A percentile compares a stretch with the other conserved stretches of the same genome.
Evolutionary conservation across 139 green algal genomes (phyloP).

Genomic region (Tetraselmis striata): DNA sequence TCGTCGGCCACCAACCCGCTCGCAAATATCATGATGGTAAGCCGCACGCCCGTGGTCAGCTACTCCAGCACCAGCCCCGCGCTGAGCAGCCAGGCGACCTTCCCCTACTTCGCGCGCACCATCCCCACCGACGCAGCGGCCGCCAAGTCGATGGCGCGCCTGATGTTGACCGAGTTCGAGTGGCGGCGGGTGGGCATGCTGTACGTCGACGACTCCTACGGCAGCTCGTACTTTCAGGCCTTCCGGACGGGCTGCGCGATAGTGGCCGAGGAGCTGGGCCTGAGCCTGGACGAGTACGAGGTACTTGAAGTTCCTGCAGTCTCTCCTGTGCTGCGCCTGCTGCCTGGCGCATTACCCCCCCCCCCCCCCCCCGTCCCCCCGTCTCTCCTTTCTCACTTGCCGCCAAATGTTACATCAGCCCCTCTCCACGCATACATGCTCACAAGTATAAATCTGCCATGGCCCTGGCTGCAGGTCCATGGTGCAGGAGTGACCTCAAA

Average conservation of each 20-base stretch:
- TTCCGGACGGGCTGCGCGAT: background rate
- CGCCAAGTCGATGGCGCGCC: background rate
- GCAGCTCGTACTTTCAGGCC: background rate
- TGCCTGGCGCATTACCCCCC: background rate
- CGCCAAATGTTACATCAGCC: background rate
- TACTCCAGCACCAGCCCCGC: background rate
- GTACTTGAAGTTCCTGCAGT: background rate
- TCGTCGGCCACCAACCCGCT: background rate
- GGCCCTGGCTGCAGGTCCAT: background rate
- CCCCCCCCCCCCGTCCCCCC: background rate
- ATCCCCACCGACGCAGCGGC: background rate
- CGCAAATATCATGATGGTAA: background rate
- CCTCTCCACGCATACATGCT: background rate
- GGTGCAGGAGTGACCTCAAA: background rate
- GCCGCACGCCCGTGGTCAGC: background rate
- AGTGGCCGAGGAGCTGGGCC: background rate
- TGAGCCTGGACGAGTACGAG: background rate
- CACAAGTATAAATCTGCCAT: background rate
- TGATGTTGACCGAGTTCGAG: background rate
- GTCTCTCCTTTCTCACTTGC: background rate
- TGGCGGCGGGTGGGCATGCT: background rate
- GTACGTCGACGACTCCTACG: background rate
- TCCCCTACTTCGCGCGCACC: slow-evolving; percentile 3
- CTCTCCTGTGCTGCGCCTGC: background rate
- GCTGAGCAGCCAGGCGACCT: background rate